phyloP scores from a whole-genome alignment of 768 basidiomycete species.

The Leccinum rimulosum region DNA sequence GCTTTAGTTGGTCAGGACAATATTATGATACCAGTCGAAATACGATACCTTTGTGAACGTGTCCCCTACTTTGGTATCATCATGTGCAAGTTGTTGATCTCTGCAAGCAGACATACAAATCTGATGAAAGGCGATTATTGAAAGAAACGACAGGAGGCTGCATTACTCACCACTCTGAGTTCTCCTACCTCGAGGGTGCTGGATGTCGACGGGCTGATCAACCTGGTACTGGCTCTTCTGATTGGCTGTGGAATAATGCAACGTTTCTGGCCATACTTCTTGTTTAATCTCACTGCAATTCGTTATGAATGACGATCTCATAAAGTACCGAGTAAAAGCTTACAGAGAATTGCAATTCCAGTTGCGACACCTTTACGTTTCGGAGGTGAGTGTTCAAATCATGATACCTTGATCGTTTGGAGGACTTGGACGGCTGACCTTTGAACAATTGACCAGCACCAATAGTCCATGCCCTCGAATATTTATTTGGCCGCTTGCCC shows the following conservation, averaged over 20 bases:
- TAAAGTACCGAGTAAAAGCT: neutral
- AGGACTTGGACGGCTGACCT: neutral
- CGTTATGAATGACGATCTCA: neutral
- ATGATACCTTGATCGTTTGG: neutral
- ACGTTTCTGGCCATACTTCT: neutral
- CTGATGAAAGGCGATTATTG: neutral
- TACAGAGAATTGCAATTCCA: slow-evolving; percentile 3
- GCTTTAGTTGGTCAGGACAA: neutral
- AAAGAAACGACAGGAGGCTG: neutral
- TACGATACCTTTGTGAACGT: slow-evolving; percentile 26
- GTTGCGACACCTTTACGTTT: slow-evolving; percentile 12
- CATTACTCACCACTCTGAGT: slow-evolving; percentile 18
- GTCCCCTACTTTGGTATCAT: slow-evolving; percentile 14
- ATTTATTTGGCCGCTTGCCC: slow-evolving; percentile 5
- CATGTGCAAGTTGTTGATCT: slow-evolving; percentile 25
- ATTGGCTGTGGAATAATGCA: neutral
- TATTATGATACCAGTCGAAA: neutral
- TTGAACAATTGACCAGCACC: slow-evolving; percentile 16
- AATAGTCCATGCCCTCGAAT: slow-evolving; percentile 14
- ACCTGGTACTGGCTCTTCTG: slow-evolving; percentile 9
- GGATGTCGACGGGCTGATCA: slow-evolving; percentile 2
- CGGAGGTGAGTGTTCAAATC: neutral
- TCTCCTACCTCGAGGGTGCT: slow-evolving; percentile 8
- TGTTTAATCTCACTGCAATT: slow-evolving; percentile 11
- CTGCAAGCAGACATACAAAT: slow-evolving; percentile 18